Base-by-base conservation (phyloP, 768 basidiomycete genomes). In the Kwoniella sp. region DNA sequence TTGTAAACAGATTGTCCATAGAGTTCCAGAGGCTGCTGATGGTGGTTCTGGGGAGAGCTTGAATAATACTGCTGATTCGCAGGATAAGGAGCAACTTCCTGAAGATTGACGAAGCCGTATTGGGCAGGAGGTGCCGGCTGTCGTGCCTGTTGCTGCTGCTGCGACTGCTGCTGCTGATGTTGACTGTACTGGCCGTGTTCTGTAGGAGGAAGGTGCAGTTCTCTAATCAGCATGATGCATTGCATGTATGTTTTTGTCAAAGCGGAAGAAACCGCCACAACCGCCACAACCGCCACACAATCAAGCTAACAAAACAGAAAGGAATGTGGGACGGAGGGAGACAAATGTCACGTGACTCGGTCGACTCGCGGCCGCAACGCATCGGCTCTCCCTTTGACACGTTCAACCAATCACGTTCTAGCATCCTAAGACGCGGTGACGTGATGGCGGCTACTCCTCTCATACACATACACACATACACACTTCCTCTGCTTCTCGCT, bases 51-150 rank as follows among this genome's bases (percentile, higher is more conserved):
- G 3, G 19, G n/a, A 7, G 22, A 13, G 13, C 26, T 9, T 22
- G 26, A 33, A 15, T 55, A 49, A 8, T 7, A 44, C 19, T 9
- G 13, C 47, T 55, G 64, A 29, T 3, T 44, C 17, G 8, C 7
- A 33, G 5, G 33, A 13, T 33, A 13, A 13, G 64, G 64, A 24
- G 60, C 55, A 8, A 67, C 50, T 36, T 67, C 55, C 27, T 67
- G 59, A 5, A 67, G 33, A 5, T 55, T 49, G 6, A 67, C 65
- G 24, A 57, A 67, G 10, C 55, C 56, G 25, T 58, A 57, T 1
- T 55, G 53, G 6, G 58, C 25, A 4, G 25, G 26, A 21, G 30
- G 24, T 29, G 17, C 17, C 17, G 40, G 17, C 40, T 9, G 10
- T 19, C 17, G 40, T 44, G 8, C 8, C 40, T 44, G 40, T 9